These are phyloP conservation scores for Dichotomocladium elegans DNA, from an alignment of 371 early-diverging fungal species.

Conservation along the genomic window DNA sequence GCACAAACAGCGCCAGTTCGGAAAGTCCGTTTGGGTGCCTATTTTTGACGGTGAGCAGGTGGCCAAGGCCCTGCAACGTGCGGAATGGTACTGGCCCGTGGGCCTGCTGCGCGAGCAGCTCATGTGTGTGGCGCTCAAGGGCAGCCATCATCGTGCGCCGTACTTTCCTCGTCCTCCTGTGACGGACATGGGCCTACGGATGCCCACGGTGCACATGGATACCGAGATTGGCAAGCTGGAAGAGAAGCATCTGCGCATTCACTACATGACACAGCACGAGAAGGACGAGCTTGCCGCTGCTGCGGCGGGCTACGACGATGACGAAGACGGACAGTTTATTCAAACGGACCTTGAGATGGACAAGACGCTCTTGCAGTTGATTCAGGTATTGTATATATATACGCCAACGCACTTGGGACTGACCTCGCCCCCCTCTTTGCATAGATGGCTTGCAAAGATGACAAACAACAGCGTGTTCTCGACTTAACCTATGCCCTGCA, in stretches of 20 bases:
- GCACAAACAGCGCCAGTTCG: constrained; percentile 47
- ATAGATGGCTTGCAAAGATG: constrained; percentile 68
- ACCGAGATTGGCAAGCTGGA: constrained; percentile 55
- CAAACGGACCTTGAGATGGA: constrained; percentile 68
- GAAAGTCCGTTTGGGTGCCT: constrained; percentile 75
- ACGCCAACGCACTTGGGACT: too few species aligned
- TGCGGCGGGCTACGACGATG: constrained; percentile 33
- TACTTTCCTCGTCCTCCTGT: constrained; percentile 73
- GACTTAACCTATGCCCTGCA: constrained; percentile 68
- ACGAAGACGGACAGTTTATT: constrained; percentile 30
- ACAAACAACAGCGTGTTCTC: constrained; percentile 68
- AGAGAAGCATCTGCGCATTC: constrained; percentile 47
- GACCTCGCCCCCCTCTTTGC: not conserved
- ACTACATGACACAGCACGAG: constrained; percentile 44
- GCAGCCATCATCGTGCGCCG: constrained; percentile 55
- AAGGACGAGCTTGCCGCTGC: constrained; percentile 50
- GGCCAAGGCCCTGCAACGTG: constrained; percentile 19
- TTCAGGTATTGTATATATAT: constrained; percentile 60
- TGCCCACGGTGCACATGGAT: constrained; percentile 65
- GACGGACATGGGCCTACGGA: constrained; percentile 64
- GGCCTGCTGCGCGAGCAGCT: constrained; percentile 60
- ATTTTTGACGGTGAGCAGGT: constrained; percentile 56
- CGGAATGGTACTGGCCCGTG: constrained; percentile 72
- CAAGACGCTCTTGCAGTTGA: constrained; percentile 67
- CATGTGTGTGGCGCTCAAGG: constrained; percentile 59